These are phyloP conservation scores for Phialocephala subalpina DNA, from an alignment of 2,329 filamentous ascomycete genomes.

Conservation along the genomic window DNA sequence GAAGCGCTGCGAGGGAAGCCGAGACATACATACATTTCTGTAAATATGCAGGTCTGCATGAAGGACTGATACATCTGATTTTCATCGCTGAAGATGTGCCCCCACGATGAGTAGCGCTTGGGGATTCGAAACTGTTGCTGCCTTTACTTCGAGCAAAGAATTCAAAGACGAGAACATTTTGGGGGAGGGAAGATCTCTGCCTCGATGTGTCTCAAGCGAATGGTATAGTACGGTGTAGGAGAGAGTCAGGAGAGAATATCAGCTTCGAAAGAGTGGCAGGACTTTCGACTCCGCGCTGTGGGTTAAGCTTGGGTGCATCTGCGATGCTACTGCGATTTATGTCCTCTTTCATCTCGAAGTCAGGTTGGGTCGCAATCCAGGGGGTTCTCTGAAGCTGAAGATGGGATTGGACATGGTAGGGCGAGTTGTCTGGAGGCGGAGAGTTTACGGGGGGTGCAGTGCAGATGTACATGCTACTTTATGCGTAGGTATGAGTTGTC, in stretches of 20 bases:
- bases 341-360: not conserved
- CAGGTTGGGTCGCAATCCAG: not conserved
- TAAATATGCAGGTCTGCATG: not conserved
- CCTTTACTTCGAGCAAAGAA: no score
- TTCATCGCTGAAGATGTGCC: constrained; percentile 7
- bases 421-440: not conserved
- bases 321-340: not conserved
- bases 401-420: not conserved
- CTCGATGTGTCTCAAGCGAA: not conserved
- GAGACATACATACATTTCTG: not conserved
- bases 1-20: not conserved
- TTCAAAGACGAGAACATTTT: no score
- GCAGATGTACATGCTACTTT: constrained; percentile 4
- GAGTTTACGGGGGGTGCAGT: constrained; percentile 5
- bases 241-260: not conserved
- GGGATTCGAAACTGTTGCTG: not conserved
- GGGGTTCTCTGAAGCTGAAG: not conserved
- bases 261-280: constrained; percentile 2
- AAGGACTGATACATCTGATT: no score
- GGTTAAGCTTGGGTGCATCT: not conserved
- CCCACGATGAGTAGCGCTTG: not conserved
- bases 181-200: not conserved
- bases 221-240: not conserved
- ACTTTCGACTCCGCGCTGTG: constrained; percentile 2
- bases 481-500: not conserved